A percentile compares a stretch with the other conserved stretches of the same genome.
phyloP scores from a whole-genome alignment of 2,329 filamentous ascomycete species.

The Venturia effusa region DNA sequence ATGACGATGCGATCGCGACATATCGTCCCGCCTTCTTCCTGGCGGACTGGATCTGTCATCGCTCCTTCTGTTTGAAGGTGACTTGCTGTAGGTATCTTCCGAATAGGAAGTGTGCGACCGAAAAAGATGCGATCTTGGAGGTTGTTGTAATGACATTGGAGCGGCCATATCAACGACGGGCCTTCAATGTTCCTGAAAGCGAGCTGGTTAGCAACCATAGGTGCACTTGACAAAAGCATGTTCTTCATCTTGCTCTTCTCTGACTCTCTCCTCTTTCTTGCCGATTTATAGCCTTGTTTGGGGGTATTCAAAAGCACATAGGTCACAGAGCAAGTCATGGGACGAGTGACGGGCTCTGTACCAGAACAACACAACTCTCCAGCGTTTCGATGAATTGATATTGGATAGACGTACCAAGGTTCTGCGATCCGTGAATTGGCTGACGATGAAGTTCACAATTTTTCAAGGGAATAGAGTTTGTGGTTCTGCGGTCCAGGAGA shows the following conservation, averaged over 20 bases:
- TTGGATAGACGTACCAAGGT: neutral
- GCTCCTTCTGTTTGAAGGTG: neutral
- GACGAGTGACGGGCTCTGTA: neutral
- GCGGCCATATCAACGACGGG: neutral
- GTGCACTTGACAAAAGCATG: neutral
- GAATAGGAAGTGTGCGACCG: neutral
- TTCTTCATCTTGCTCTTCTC: neutral
- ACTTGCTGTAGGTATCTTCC: neutral
- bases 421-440: neutral
- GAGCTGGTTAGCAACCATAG: neutral
- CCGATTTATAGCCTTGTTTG: neutral
- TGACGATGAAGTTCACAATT: neutral
- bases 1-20: neutral
- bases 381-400: neutral
- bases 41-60: neutral
- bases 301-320: neutral
- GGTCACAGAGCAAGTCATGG: neutral
- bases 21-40: neutral
- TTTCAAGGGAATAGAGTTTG: neutral
- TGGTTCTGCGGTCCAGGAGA: neutral
- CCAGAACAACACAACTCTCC: neutral
- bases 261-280: neutral
- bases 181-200: neutral
- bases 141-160: slow-evolving; percentile 5
- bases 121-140: slow-evolving; percentile 1